These are phyloP conservation scores for Fagopyrum tataricum DNA, from an alignment of 148 eudicot species.

Conservation along the genomic window DNA sequence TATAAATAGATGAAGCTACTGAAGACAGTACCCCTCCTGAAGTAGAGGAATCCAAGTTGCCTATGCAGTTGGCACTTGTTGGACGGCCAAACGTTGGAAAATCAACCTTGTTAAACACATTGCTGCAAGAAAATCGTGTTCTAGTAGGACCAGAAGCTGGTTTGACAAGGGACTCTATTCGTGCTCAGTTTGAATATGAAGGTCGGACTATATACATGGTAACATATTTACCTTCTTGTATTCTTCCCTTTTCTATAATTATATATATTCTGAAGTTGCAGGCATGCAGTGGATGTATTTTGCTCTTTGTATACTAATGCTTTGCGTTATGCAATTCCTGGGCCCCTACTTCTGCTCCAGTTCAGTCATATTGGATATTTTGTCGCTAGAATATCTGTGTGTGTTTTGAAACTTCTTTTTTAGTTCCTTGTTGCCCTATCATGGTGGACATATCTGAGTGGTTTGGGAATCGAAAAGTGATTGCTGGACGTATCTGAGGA, in stretches of 20 bases:
- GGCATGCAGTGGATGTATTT: background rate
- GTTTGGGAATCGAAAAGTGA: background rate
- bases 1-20: conserved; percentile 29
- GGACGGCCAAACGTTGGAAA: conserved; percentile 96
- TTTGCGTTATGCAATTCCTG: background rate
- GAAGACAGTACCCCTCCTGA: conserved; percentile 24
- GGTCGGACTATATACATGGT: conserved; percentile 88
- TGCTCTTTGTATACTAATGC: background rate
- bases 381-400: background rate
- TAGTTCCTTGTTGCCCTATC: background rate
- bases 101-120: conserved; percentile 80
- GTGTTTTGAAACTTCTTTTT: background rate
- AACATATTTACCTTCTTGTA: conserved; percentile 19
- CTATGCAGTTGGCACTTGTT: conserved; percentile 87
- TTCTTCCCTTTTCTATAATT: background rate
- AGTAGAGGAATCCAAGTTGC: conserved; percentile 67
- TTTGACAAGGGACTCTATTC: conserved; percentile 90
- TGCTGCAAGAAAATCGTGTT: conserved; percentile 94
- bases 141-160: conserved; percentile 99
- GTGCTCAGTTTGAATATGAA: conserved; percentile 80
- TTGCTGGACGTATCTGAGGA: background rate
- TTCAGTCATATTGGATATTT: background rate
- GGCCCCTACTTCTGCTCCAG: background rate
- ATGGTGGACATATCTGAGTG: background rate
- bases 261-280: conserved; percentile 1